Evolutionary conservation across 805 yeast species (phyloP).

Genomic region (Tetrapisispora taiwanensis): DNA sequence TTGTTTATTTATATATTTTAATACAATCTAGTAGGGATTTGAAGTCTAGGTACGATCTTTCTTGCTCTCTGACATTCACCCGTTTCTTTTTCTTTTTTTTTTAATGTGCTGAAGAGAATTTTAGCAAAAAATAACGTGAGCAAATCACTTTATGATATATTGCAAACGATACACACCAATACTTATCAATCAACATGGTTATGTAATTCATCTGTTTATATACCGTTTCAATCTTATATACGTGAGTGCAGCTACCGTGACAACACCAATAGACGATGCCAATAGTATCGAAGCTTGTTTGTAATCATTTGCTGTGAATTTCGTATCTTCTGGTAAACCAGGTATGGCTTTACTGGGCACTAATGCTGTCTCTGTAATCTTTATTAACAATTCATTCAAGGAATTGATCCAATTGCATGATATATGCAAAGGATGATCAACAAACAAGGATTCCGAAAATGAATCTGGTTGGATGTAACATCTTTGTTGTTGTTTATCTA

Average conservation of each 20-base stretch:
- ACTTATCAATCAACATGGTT: too few relatives aligned
- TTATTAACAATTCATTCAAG: slow-evolving; percentile 72
- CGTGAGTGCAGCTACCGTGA: slow-evolving; percentile 55
- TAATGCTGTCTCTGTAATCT: slow-evolving; percentile 80
- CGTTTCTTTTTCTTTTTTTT: too few relatives aligned
- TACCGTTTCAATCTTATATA: slow-evolving; percentile 35
- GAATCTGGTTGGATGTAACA: slow-evolving; percentile 80
- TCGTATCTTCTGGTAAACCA: slow-evolving; percentile 56
- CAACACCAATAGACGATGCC: slow-evolving; percentile 59
- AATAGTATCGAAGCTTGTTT: slow-evolving; percentile 47
- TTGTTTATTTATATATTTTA: too few relatives aligned
- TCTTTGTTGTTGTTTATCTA: slow-evolving; percentile 91
- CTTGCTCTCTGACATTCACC: too few relatives aligned
- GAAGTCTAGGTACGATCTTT: too few relatives aligned
- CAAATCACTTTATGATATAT: too few relatives aligned
- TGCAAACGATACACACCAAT: too few relatives aligned
- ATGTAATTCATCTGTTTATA: not conserved
- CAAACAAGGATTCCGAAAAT: slow-evolving; percentile 52
- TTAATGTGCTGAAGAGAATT: too few relatives aligned
- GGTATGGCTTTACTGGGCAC: slow-evolving; percentile 72
- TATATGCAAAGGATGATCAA: slow-evolving; percentile 82
- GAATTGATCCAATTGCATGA: slow-evolving; percentile 87
- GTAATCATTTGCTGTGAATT: slow-evolving; percentile 37
- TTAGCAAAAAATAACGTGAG: too few relatives aligned
- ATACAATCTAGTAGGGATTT: too few relatives aligned